Evolutionary conservation across 1,284 basidiomycete genomes (phyloP).

Genomic region (Gomphus sp.): DNA sequence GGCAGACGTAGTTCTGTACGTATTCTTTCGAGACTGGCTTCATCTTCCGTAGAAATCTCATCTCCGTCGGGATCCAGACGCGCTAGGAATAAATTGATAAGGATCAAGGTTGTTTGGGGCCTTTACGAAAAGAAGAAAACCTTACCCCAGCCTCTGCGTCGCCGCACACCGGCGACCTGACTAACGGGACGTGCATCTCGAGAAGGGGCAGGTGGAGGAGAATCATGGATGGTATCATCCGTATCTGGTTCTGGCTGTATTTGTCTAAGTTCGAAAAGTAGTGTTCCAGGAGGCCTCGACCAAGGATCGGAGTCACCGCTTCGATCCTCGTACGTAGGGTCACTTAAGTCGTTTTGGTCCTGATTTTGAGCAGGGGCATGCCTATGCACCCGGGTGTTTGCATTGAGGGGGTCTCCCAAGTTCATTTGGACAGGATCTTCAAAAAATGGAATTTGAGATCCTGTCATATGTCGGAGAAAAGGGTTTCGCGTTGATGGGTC

Average conservation of each 20-base stretch:
- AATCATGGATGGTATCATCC: neutral
- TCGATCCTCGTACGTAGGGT: conserved; percentile 18
- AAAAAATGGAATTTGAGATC: neutral
- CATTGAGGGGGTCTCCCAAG: neutral
- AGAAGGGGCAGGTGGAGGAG: neutral
- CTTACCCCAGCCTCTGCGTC: conserved; percentile 47
- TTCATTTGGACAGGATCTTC: neutral
- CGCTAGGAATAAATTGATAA: conserved; percentile 23
- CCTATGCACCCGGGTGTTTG: conserved; percentile 31
- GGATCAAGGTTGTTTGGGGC: conserved; percentile 6
- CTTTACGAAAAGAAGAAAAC: conserved; percentile 15
- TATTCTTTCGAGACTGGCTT: conserved; percentile 33
- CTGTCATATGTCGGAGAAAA: too few relatives aligned
- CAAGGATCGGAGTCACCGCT: neutral
- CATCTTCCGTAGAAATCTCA: conserved; percentile 43
- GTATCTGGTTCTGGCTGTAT: neutral
- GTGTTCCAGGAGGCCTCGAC: neutral
- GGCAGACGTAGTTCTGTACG: conserved; percentile 11
- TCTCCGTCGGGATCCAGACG: conserved; percentile 49
- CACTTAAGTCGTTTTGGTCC: conserved; percentile 29
- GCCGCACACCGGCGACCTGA: conserved; percentile 17
- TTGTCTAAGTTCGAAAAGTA: neutral
- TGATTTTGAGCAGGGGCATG: conserved; percentile 31
- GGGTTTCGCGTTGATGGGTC: neutral
- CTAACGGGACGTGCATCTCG: conserved; percentile 14